Conservation (phyloP, 345 rosid species). For the Angophora floribunda region DNA sequence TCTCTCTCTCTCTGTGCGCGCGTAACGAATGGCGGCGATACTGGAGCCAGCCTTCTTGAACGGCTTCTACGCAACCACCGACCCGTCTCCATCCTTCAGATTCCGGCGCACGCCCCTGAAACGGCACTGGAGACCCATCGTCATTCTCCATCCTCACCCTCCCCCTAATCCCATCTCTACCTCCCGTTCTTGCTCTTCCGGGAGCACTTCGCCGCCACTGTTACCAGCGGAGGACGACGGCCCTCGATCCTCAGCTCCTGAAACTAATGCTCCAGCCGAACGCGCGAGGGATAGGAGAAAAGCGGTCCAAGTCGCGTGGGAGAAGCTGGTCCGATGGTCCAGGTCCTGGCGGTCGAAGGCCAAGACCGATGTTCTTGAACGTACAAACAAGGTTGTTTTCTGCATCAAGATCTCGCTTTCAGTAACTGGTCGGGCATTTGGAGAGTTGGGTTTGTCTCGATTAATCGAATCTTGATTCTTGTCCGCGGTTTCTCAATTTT, state of each 20-base stretch:
- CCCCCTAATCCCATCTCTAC: not conserved
- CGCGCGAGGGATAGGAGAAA: conserved; percentile 39
- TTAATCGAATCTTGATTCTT: not conserved
- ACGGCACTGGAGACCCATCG: not conserved
- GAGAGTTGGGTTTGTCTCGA: not conserved
- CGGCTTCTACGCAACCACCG: not conserved
- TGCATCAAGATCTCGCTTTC: not conserved
- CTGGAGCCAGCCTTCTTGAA: not conserved
- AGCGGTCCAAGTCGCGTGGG: conserved; percentile 81
- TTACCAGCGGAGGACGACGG: not conserved
- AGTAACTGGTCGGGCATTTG: not conserved
- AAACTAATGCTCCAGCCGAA: not conserved
- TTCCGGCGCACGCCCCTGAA: not conserved
- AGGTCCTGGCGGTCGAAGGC: conserved; percentile 78
- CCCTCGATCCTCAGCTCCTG: not conserved
- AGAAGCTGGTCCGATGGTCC: conserved; percentile 84
- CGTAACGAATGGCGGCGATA: not conserved
- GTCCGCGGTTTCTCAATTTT: not conserved
- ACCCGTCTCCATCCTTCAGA: not conserved
- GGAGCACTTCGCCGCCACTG: not conserved
- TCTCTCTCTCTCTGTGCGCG: not conserved
- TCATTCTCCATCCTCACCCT: not conserved
- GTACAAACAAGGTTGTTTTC: conserved; percentile 60
- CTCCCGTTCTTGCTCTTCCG: not conserved
- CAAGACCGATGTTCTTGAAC: conserved; percentile 63